A percentile compares a stretch with the other conserved stretches of the same genome.
Evolutionary conservation across 306 rosid genomes (phyloP).

Genomic region (Lagenaria siceraria): DNA sequence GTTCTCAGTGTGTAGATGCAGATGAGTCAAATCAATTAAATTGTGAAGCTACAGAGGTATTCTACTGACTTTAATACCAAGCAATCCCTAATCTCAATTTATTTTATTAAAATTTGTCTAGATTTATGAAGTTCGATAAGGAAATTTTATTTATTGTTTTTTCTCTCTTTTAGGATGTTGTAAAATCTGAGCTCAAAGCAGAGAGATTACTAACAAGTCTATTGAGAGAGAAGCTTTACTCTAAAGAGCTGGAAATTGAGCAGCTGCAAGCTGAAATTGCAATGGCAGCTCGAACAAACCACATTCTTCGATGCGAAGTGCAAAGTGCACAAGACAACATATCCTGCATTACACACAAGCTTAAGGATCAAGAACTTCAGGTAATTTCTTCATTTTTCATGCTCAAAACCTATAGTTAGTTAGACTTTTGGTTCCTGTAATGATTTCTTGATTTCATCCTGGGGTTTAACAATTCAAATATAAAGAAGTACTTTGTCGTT

Average conservation of each 20-base stretch:
- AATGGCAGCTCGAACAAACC: conserved; percentile 80
- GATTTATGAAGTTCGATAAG: background rate
- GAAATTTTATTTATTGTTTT: background rate
- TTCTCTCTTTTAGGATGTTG: conserved; percentile 29
- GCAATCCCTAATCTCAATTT: background rate
- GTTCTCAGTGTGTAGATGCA: conserved; percentile 25
- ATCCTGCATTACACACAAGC: conserved; percentile 54
- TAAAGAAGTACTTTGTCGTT: background rate
- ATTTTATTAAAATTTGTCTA: background rate
- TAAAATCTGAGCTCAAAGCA: conserved; percentile 59
- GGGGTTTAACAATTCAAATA: background rate
- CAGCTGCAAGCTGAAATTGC: conserved; percentile 88
- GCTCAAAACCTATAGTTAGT: background rate
- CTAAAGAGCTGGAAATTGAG: conserved; percentile 79
- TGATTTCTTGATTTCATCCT: background rate
- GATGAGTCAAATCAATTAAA: conserved; percentile 28
- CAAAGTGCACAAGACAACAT: conserved; percentile 61
- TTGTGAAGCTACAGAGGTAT: conserved; percentile 53
- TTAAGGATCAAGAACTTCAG: conserved; percentile 80
- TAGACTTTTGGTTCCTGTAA: background rate
- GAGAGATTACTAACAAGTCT: conserved; percentile 65
- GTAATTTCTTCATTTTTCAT: conserved; percentile 19
- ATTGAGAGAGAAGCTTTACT: conserved; percentile 68
- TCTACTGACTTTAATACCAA: background rate
- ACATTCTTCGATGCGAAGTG: conserved; percentile 68